Percentiles rank a stretch among this genome's conserved stretches.
These are phyloP conservation scores for Botrytis porri DNA, from an alignment of 2,329 filamentous ascomycete species.

Conservation along the genomic window DNA sequence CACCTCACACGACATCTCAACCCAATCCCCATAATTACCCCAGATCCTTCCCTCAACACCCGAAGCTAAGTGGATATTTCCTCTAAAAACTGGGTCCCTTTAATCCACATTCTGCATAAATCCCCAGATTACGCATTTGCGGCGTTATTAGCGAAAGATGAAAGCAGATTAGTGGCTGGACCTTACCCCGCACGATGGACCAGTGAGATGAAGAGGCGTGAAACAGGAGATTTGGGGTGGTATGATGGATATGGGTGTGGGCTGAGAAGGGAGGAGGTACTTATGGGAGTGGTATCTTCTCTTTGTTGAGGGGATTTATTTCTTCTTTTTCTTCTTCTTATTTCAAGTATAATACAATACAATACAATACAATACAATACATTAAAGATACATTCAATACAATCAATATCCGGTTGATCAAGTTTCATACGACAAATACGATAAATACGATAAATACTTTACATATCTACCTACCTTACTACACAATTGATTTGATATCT, in stretches of 20 bases:
- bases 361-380: background rate
- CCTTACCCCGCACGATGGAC: constrained; percentile 1
- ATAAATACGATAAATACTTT: no score
- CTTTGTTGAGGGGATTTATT: background rate
- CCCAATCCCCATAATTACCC: constrained; percentile 11
- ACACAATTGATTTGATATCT: background rate
- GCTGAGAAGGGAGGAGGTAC: background rate
- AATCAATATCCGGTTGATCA: background rate
- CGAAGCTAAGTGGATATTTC: background rate
- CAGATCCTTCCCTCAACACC: background rate
- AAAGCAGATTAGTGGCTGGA: background rate
- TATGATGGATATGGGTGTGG: background rate
- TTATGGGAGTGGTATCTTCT: background rate
- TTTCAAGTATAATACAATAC: background rate
- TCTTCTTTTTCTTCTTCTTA: background rate
- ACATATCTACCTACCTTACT: fast-evolving
- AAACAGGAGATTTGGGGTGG: background rate
- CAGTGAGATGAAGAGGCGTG: background rate
- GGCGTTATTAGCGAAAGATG: background rate
- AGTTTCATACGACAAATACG: background rate
- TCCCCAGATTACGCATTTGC: constrained; percentile 2
- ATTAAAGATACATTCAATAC: background rate
- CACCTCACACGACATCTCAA: background rate
- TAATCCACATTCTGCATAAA: background rate
- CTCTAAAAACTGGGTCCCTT: background rate